Percentiles rank a stretch among this genome's conserved stretches.
Evolutionary conservation across 2,329 filamentous ascomycete genomes (phyloP).

Genomic region (Fusarium brevicatenulatum): DNA sequence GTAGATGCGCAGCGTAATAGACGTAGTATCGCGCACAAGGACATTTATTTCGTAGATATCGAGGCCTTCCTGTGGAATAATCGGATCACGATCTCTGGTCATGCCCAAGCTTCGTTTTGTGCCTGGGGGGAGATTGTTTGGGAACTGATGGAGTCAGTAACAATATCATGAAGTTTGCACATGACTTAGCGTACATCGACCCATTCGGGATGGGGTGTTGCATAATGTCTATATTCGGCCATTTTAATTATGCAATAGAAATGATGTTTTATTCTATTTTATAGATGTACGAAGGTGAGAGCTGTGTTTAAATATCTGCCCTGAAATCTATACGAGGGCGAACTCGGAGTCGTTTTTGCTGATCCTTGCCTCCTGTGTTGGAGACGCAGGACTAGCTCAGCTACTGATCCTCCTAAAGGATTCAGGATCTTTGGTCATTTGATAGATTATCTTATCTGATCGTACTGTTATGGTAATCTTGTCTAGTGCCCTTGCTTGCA

Average conservation of each 20-base stretch:
- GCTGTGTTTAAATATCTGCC: not conserved
- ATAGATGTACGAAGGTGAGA: not conserved
- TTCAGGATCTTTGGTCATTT: not conserved
- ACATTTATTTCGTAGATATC: conserved; percentile 40
- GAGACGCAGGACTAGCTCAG: not conserved
- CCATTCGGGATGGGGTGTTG: conserved; percentile 17
- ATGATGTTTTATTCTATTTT: not conserved
- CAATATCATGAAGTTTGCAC: not conserved
- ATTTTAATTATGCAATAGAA: not conserved
- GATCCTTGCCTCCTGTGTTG: not conserved
- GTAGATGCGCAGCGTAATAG: conserved; percentile 39
- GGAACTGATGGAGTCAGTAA: conserved; percentile 31
- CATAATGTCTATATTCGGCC: conserved; percentile 27
- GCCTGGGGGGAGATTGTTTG: conserved; percentile 38
- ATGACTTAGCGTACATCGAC: conserved; percentile 5
- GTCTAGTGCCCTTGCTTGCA: not conserved
- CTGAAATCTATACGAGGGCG: not conserved
- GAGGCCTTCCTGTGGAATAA: conserved; percentile 34
- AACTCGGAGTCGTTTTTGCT: not conserved
- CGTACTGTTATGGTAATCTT: not conserved
- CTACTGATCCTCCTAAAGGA: not conserved
- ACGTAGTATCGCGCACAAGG: conserved; percentile 26
- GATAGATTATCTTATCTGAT: conserved; percentile 36
- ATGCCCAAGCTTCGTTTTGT: conserved; percentile 23
- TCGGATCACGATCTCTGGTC: conserved; percentile 34